phyloP scores from a whole-genome alignment of 345 rosid genomes.

The Tarenaya hassleriana region DNA sequence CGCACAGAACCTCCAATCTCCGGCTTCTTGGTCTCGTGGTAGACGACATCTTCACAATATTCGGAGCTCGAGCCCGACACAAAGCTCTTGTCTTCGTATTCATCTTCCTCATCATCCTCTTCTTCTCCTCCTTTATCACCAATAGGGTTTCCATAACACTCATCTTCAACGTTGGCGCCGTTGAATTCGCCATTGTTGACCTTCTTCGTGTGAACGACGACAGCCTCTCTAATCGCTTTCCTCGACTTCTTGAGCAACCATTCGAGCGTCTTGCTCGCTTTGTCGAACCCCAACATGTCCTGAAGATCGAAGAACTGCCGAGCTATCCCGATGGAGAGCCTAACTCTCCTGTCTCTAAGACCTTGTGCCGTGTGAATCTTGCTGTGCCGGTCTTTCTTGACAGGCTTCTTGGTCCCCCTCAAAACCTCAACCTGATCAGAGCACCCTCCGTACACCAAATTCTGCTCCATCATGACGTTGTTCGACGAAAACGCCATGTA shows the following conservation, averaged over 20 bases:
- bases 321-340: conserved; percentile 62
- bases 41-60: too few relatives aligned
- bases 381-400: conserved; percentile 67
- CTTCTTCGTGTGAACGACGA: too few relatives aligned
- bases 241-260: conserved; percentile 75
- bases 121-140: conserved; percentile 10
- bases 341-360: conserved; percentile 65
- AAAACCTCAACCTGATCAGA: conserved; percentile 10
- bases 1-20: conserved; percentile 3
- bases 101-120: conserved; percentile 5
- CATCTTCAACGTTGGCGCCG: conserved; percentile 14
- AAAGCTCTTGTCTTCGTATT: conserved; percentile 8
- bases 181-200: too few relatives aligned
- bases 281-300: conserved; percentile 73
- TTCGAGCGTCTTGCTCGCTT: conserved; percentile 71
- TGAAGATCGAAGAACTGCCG: conserved; percentile 71
- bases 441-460: too few relatives aligned
- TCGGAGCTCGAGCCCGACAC: too few relatives aligned
- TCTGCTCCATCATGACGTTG: conserved; percentile 15
- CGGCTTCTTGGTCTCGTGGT: conserved; percentile 12
- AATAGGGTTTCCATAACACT: conserved; percentile 19
- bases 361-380: conserved; percentile 77
- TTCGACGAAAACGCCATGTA: conserved; percentile 28
- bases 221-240: conserved; percentile 56
- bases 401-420: conserved; percentile 21